Conservation (phyloP, 2,329 filamentous ascomycete species). For the Alternaria rosae region DNA sequence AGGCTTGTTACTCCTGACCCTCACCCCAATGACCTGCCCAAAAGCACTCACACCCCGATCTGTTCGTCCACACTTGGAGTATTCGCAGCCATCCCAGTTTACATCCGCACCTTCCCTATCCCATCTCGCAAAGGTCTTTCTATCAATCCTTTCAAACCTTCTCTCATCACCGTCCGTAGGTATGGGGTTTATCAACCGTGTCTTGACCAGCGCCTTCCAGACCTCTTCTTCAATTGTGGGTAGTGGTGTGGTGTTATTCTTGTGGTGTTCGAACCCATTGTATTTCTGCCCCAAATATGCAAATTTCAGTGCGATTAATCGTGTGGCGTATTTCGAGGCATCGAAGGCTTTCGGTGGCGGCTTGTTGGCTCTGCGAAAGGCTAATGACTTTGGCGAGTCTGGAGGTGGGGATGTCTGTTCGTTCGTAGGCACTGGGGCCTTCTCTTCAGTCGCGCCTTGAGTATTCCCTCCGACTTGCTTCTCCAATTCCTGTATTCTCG, state of each 20-base stretch:
- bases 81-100: conserved; percentile 84
- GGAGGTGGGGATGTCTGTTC: not conserved
- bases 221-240: conserved; percentile 92
- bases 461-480: conserved; percentile 16
- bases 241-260: conserved; percentile 69
- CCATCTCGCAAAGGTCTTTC: conserved; percentile 47
- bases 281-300: conserved; percentile 92
- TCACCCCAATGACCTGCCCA: conserved; percentile 88
- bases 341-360: conserved; percentile 69
- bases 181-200: conserved; percentile 70
- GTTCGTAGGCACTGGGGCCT: conserved; percentile 3
- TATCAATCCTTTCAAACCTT: conserved; percentile 44
- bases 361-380: conserved; percentile 40
- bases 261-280: conserved; percentile 90
- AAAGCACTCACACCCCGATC: conserved; percentile 95
- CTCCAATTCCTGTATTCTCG: conserved; percentile 44
- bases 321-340: conserved; percentile 79
- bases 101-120: conserved; percentile 58
- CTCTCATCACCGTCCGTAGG: conserved; percentile 23
- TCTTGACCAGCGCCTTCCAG: conserved; percentile 87
- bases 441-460: not conserved
- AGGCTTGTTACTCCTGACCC: conserved; percentile 81
- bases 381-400: conserved; percentile 11
- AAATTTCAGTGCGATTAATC: conserved; percentile 89
- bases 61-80: conserved; percentile 93